These are phyloP conservation scores for Turritis glabra DNA, from an alignment of 345 rosid species.

Conservation along the genomic window DNA sequence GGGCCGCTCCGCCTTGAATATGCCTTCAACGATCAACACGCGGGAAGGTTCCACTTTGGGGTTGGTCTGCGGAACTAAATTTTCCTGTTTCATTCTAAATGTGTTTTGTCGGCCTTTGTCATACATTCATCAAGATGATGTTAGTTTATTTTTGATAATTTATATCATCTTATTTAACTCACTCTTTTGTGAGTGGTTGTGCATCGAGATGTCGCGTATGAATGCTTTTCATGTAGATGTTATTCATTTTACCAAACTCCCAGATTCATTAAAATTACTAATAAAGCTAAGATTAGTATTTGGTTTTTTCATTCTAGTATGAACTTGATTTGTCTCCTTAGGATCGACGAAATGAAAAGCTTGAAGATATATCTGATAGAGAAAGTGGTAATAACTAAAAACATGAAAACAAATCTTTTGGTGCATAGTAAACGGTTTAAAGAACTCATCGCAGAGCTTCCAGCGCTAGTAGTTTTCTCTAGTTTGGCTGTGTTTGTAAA, in stretches of 20 bases:
- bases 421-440: background rate
- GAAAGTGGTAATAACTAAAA: background rate
- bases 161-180: background rate
- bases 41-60: slow-evolving; percentile 88
- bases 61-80: slow-evolving; percentile 70
- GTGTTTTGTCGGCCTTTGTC: background rate
- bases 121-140: slow-evolving; percentile 12
- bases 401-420: background rate
- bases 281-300: background rate
- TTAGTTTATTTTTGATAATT: slow-evolving; percentile 7
- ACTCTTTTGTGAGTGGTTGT: background rate
- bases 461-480: background rate
- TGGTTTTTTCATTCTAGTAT: background rate
- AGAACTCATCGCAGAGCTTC: background rate
- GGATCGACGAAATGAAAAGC: background rate
- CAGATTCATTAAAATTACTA: background rate
- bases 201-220: background rate
- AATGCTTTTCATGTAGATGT: background rate
- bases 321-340: background rate
- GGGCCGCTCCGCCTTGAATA: slow-evolving; percentile 86
- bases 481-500: background rate
- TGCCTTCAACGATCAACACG: slow-evolving; percentile 70
- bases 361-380: background rate
- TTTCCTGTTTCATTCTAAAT: background rate
- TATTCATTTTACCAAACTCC: background rate